Evolutionary conservation across 2,329 filamentous ascomycete genomes (phyloP).

Genomic region (Trichoderma atroviride): DNA sequence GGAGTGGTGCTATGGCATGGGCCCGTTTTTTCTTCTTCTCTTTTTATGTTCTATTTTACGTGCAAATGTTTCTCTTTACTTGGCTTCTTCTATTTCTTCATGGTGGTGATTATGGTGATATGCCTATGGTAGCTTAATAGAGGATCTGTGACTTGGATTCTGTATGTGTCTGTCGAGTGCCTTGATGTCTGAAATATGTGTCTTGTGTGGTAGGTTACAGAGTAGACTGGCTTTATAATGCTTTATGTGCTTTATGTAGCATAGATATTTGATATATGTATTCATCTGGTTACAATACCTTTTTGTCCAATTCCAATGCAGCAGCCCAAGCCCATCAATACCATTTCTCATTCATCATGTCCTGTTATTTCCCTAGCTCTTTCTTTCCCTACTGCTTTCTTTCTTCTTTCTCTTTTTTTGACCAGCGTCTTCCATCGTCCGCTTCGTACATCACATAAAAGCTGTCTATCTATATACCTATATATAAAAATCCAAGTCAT

Average conservation of each 20-base stretch:
- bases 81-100: not conserved
- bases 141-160: not conserved
- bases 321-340: not conserved
- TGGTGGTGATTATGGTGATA: not conserved
- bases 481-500: not conserved
- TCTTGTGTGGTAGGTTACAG: not conserved
- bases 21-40: not conserved
- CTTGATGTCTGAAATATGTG: not conserved
- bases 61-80: not conserved
- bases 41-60: not conserved
- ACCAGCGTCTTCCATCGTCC: not conserved
- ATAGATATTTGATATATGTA: not conserved
- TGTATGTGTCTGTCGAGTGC: not conserved
- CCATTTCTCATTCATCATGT: not conserved
- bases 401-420: not conserved
- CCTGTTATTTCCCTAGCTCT: not conserved
- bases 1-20: conserved; percentile 6
- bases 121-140: not conserved
- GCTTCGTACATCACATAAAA: not conserved
- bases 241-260: not conserved
- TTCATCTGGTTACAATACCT: not conserved
- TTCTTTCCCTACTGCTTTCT: not conserved
- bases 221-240: too few relatives aligned
- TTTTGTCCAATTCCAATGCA: not conserved
- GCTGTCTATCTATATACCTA: not conserved